Evolutionary conservation across 805 yeast genomes (phyloP).

Genomic region (Candida orba): DNA sequence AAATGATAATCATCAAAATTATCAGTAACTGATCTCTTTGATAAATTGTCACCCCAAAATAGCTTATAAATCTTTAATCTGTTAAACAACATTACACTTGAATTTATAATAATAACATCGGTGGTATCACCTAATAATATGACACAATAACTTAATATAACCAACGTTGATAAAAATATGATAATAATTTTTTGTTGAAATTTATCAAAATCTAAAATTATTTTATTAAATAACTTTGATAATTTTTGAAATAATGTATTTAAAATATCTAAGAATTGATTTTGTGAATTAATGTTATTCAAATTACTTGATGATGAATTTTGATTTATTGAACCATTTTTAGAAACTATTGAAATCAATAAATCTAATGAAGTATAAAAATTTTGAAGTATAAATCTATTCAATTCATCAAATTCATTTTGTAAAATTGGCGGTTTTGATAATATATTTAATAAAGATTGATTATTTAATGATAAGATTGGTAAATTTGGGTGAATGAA

Average conservation of each 20-base stretch:
- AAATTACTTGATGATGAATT: not conserved
- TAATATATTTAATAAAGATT: conserved; percentile 14
- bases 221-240: conserved; percentile 12
- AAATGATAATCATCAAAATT: conserved; percentile 20
- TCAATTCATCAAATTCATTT: conserved; percentile 16
- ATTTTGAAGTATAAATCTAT: conserved; percentile 11
- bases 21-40: conserved; percentile 7
- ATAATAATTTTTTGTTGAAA: conserved; percentile 10
- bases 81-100: conserved; percentile 47
- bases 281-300: not conserved
- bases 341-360: conserved; percentile 11
- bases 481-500: conserved; percentile 35
- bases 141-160: conserved; percentile 46
- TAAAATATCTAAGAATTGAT: conserved; percentile 9
- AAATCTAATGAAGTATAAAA: conserved; percentile 17
- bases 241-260: conserved; percentile 9
- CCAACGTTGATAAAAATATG: conserved; percentile 24
- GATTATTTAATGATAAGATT: conserved; percentile 29
- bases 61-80: conserved; percentile 46
- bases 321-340: conserved; percentile 5
- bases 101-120: conserved; percentile 45
- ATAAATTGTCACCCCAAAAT: conserved; percentile 15
- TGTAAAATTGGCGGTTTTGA: conserved; percentile 12
- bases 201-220: conserved; percentile 6
- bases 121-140: conserved; percentile 53